Evolutionary conservation across 805 yeast species (phyloP), one percentile per base, ranked within the genome.

Genomic region (Lipomyces orientalis): DNA sequence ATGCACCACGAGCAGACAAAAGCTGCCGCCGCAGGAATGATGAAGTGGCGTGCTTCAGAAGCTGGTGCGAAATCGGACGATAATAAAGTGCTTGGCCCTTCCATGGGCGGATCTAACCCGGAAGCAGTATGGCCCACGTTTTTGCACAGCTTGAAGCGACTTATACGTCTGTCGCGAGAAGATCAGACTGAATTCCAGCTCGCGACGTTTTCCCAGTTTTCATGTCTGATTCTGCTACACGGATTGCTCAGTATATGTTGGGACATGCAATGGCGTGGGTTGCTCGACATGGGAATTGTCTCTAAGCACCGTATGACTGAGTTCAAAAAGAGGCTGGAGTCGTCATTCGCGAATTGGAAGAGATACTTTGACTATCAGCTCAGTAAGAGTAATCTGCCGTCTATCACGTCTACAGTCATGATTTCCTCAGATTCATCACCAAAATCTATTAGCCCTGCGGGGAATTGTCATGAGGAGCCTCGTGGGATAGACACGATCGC

Each of bases 281-380:
- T 80, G 31, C 74, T 76, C 9, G 82, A 80, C 62, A 70, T 77
- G 64, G 80, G 81, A 6, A 74, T 80, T 63, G 77, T 80, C 9
- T 77, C 82, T 3, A 74, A 76, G 57, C 75, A 71, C 51, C 73
- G 77, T 54, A 72, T 80, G 64, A 73, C 73, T 4, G 77, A 76
- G 39, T 75, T 79, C 52, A 73, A 76, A 25, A 66, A 69, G 19
- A 75, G 77, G 58, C 68, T 81, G 43, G 78, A 76, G 58, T 73
- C 73, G 5, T 80, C 81, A 1, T 75, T 79, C 52, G 70, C 71
- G 57, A 75, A 75, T 58, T 81, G 83, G 83, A 74, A 77, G 62
- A 76, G 75, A 10, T 79, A 79, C 67, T 79, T 79, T 67, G 81
- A 81, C 64, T 68, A 71, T 25, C 83, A 80, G 62, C 74, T 80